Conservation (phyloP, 176 grass and related monocot genomes). For the Elymus sibiricus region DNA sequence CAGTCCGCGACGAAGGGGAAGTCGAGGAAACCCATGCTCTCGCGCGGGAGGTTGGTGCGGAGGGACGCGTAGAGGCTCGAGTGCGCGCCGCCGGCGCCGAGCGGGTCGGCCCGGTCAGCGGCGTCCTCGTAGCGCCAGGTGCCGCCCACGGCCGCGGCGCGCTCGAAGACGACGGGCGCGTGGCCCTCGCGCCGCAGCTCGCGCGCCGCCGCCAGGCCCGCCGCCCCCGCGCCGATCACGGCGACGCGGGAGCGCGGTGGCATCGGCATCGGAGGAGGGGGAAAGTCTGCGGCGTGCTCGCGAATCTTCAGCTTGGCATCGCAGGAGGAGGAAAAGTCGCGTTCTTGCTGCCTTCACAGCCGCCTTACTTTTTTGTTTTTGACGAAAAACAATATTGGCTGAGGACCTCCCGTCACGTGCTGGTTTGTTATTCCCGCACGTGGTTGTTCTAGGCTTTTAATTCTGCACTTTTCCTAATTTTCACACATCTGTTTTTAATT, state of each 20-base stretch:
- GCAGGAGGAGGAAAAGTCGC: no score
- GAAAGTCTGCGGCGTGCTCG: background rate
- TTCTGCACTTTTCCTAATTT: no score
- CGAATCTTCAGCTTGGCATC: no score
- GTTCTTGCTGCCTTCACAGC: no score
- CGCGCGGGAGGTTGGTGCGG: slow-evolving; percentile 71
- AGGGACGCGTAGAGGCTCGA: slow-evolving; percentile 78
- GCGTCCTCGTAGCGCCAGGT: slow-evolving; percentile 55
- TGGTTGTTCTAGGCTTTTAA: no score
- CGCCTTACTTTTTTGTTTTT: no score
- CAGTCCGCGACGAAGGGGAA: slow-evolving; percentile 48
- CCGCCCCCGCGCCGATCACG: slow-evolving; percentile 68
- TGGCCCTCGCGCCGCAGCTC: slow-evolving; percentile 70
- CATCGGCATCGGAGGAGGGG: background rate
- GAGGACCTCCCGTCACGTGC: no score
- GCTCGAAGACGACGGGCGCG: slow-evolving; percentile 61
- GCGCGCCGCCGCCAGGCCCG: slow-evolving; percentile 55
- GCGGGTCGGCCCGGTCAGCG: slow-evolving; percentile 18
- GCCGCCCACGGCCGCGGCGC: slow-evolving; percentile 49
- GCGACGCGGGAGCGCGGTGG: slow-evolving; percentile 26
- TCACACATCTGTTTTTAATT: no score
- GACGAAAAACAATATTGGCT: no score
- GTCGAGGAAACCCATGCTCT: slow-evolving; percentile 79
- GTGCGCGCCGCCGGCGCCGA: slow-evolving; percentile 42
- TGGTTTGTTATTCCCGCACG: no score